Base-by-base conservation (phyloP, 495 filamentous ascomycete genomes). In the Pseudomonodictys pantanalensis region DNA sequence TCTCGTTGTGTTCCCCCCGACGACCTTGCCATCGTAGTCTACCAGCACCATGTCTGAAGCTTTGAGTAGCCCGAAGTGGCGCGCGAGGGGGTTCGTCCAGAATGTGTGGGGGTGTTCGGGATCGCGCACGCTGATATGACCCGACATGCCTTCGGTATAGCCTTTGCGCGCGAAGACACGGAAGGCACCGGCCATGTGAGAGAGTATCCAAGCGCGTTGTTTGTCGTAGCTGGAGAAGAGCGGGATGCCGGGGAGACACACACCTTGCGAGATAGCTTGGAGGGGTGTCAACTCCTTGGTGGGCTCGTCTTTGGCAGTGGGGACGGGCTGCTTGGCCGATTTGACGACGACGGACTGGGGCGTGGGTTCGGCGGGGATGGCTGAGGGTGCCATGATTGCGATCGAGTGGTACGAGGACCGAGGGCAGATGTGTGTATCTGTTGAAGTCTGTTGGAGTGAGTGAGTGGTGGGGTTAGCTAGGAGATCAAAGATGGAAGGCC, bases 51-150 rank as follows among this genome's bases (percentile, higher is more conserved):
- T 76, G 38, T 76, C 73, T 4, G 52, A 61, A 8, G 73, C 66
- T 32, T 70, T 72, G 12, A 76, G 64, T 38, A 69, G 45, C 7
- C 61, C 73, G 38, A 74, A 76, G 52, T 74, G 72, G 18, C 55
- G 44, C 11, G 68, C 73, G 1, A 76, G 65, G 2, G 71, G 73
- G 50, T 75, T 87, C 71, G 84, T 86, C 85, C 85, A 89, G 76
- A 88, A 85, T 46, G 81, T 76, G 30, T 83, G 71, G 4, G 71
- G 71, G 60, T 80, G 72, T 44, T 86, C 80, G 4, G 83, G 82
- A 65, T 86, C 84, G 22, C 83, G 76, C 12, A 87, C 81, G 3
- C 77, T 81, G 62, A 89, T 87, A 68, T 87, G 84, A 0, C 84
- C 84, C 2, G 77, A 75, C 65, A 84, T 80, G 25, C 86, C 84